Percentiles rank a stretch among this genome's conserved stretches.
These are phyloP conservation scores for Gynochthodes officinalis DNA, from an alignment of 257 asterid species.

Conservation along the genomic window DNA sequence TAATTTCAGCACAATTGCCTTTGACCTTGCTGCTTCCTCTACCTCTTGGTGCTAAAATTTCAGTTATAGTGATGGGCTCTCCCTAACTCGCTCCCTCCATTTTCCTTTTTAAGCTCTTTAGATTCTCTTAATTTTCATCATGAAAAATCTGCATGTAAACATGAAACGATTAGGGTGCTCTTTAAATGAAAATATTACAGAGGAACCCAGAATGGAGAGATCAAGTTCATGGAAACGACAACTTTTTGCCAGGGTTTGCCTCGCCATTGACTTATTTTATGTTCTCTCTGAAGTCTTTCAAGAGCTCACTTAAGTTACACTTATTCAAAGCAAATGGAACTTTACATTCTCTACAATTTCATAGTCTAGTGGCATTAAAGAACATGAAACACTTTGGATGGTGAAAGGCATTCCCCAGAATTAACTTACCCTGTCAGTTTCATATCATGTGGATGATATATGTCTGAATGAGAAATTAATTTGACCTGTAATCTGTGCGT, in stretches of 20 bases:
- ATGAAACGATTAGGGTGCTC: not conserved
- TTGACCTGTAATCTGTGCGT: not conserved
- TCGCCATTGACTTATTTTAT: not conserved
- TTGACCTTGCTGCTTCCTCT: conserved; percentile 5
- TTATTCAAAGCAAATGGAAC: not conserved
- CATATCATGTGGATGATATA: not conserved
- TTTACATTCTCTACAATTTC: too few relatives aligned
- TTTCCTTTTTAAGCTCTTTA: not conserved
- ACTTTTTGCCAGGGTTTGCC: not conserved
- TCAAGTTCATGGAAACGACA: too few relatives aligned
- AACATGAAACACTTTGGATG: not conserved
- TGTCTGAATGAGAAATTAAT: not conserved
- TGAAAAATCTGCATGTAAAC: conserved; percentile 1
- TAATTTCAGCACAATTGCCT: not conserved
- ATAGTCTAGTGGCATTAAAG: not conserved
- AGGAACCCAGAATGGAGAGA: too few relatives aligned
- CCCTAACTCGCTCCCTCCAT: conserved; percentile 4
- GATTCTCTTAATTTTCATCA: not conserved
- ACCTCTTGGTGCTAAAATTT: not conserved
- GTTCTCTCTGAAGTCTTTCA: not conserved
- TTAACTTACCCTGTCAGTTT: not conserved
- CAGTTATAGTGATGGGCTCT: not conserved
- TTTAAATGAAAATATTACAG: too few relatives aligned
- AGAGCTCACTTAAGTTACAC: not conserved
- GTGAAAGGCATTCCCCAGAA: not conserved